A percentile compares a stretch with the other conserved stretches of the same genome.
phyloP scores from a whole-genome alignment of 2,329 filamentous ascomycete species.

The Incumbomyces delicatus region DNA sequence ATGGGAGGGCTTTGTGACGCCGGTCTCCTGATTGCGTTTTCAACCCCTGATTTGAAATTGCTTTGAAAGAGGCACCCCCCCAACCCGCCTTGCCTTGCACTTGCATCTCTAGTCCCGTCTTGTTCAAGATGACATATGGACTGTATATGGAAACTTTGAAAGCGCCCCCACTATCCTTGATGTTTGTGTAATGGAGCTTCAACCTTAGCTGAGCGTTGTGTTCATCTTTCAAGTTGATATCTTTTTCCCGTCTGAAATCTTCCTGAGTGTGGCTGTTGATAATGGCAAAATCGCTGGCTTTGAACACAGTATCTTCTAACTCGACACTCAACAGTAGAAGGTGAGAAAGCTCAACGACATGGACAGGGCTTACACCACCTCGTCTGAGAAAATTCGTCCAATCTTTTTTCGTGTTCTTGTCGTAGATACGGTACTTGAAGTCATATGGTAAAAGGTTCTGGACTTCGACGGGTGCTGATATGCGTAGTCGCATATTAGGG shows the following conservation, averaged over 20 bases:
- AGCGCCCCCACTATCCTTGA: conserved; percentile 85
- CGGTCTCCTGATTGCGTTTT: conserved; percentile 42
- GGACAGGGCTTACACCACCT: conserved; percentile 91
- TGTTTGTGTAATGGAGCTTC: conserved; percentile 79
- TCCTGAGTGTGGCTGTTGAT: conserved; percentile 84
- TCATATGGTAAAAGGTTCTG: conserved; percentile 94
- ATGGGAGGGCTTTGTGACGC: conserved; percentile 60
- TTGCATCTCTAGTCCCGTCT: conserved; percentile 80
- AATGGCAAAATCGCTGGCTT: conserved; percentile 90
- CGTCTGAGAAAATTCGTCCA: conserved; percentile 98
- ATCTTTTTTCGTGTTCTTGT: conserved; percentile 96
- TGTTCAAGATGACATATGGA: conserved; percentile 90
- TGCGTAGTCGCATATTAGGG: conserved; percentile 85
- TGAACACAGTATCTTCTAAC: conserved; percentile 93
- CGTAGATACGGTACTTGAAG: conserved; percentile 98
- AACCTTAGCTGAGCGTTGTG: conserved; percentile 70
- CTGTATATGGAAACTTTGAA: conserved; percentile 95
- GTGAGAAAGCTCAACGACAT: conserved; percentile 93
- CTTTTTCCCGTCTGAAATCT: conserved; percentile 77
- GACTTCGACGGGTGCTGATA: conserved; percentile 85
- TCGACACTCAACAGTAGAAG: conserved; percentile 85
- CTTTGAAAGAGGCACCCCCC: conserved; percentile 57
- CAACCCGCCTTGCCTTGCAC: conserved; percentile 84
- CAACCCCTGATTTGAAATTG: conserved; percentile 71
- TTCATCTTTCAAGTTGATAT: conserved; percentile 72